These are phyloP conservation scores for Fagus crenata DNA, from an alignment of 306 rosid species.

Conservation along the genomic window DNA sequence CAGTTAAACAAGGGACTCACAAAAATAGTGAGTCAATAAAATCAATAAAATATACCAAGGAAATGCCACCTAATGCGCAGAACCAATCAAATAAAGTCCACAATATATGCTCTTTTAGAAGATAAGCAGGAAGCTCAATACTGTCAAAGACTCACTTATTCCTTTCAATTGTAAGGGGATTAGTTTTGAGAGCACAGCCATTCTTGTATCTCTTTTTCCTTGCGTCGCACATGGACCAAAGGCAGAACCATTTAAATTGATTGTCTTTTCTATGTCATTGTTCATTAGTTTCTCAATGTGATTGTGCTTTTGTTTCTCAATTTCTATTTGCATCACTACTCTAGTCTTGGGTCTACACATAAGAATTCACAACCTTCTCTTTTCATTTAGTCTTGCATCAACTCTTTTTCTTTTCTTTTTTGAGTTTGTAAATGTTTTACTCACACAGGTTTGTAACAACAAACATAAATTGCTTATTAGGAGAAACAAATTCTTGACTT, in stretches of 20 bases:
- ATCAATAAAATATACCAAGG: no score
- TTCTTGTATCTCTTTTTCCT: no score
- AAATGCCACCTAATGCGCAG: no score
- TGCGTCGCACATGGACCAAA: not conserved
- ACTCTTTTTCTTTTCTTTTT: not conserved
- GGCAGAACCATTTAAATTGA: not conserved
- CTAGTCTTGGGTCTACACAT: not conserved
- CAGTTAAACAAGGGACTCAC: no score
- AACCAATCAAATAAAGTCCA: no score
- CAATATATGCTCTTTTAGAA: no score
- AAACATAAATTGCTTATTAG: not conserved
- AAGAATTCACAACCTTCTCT: not conserved
- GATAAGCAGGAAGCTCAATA: no score
- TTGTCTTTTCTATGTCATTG: not conserved
- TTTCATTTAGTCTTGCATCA: not conserved
- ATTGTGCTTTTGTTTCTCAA: not conserved
- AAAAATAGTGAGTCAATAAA: no score
- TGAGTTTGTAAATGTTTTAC: no score
- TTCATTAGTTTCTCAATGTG: not conserved
- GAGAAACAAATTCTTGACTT: slow-evolving; percentile 5
- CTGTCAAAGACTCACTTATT: no score
- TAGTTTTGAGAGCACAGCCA: no score
- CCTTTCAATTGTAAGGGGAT: no score
- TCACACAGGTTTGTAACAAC: not conserved
- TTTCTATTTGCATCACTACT: not conserved